Conservation (phyloP, 2,329 filamentous ascomycete genomes). For the Sporothrix phasma region DNA sequence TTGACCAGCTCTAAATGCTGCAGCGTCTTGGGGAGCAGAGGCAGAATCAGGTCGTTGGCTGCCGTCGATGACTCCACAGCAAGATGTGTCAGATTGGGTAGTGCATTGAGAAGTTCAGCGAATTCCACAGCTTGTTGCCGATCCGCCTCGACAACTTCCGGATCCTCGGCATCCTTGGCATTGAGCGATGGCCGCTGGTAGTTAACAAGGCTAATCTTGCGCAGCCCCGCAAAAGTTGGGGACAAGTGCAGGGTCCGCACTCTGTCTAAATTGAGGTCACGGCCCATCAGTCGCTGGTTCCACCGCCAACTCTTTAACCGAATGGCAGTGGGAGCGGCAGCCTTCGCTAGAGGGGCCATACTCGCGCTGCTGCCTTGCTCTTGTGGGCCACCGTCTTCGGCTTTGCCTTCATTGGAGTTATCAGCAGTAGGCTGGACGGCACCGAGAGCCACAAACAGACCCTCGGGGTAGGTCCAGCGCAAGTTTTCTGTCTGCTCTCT, state of each 20-base stretch:
- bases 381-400: conserved; percentile 18
- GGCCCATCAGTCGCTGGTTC: conserved; percentile 45
- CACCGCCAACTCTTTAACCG: conserved; percentile 49
- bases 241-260: conserved; percentile 44
- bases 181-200: conserved; percentile 46
- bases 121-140: conserved; percentile 26
- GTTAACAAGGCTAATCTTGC: conserved; percentile 51
- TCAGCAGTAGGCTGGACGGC: conserved; percentile 25
- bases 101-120: conserved; percentile 37
- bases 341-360: neutral
- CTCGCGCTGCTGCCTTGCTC: neutral
- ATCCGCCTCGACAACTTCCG: conserved; percentile 32
- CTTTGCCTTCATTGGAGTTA: too few relatives aligned
- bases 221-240: conserved; percentile 46
- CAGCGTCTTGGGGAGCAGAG: conserved; percentile 56
- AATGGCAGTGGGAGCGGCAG: neutral
- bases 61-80: conserved; percentile 66
- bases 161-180: conserved; percentile 34
- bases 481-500: conserved; percentile 44
- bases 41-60: conserved; percentile 58
- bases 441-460: conserved; percentile 55
- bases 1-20: conserved; percentile 64
- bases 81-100: conserved; percentile 57
- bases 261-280: conserved; percentile 37
- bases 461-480: conserved; percentile 59